Evolutionary conservation across 805 yeast species (phyloP).

Genomic region (Metschnikowia cubensis): DNA sequence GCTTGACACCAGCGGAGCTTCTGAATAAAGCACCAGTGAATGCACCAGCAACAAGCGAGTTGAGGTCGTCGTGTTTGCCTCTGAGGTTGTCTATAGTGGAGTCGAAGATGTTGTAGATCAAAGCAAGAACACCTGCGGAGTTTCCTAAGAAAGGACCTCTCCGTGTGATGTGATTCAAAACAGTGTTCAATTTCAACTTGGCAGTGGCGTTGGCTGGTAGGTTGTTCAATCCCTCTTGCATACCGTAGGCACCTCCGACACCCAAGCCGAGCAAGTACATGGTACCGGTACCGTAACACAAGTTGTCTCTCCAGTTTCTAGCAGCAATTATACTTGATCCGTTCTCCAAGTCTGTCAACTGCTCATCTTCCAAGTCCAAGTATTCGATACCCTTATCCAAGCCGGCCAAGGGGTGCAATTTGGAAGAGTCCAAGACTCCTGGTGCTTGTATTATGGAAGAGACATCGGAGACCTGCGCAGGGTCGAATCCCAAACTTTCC

Average conservation of each 20-base stretch:
- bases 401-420: conserved; percentile 89
- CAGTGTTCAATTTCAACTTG: conserved; percentile 80
- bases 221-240: conserved; percentile 77
- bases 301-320: conserved; percentile 97
- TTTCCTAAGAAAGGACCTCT: conserved; percentile 96
- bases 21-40: conserved; percentile 88
- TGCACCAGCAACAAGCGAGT: conserved; percentile 87
- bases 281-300: conserved; percentile 97
- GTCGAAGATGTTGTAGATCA: conserved; percentile 82
- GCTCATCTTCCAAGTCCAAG: conserved; percentile 80
- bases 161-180: conserved; percentile 86
- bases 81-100: conserved; percentile 73
- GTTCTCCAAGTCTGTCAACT: conserved; percentile 72
- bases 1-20: conserved; percentile 78
- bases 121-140: conserved; percentile 89
- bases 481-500: conserved; percentile 57
- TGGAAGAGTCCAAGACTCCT: conserved; percentile 61
- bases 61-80: conserved; percentile 83
- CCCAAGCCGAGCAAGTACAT: conserved; percentile 85
- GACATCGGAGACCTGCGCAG: conserved; percentile 59
- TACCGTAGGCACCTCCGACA: conserved; percentile 83
- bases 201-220: conserved; percentile 74
- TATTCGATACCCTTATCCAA: conserved; percentile 86
- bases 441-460: conserved; percentile 58
- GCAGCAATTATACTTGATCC: conserved; percentile 88